Evolutionary conservation across 2,329 filamentous ascomycete genomes (phyloP), one percentile per base, ranked within the genome.

Genomic region (Aspergillus ochraceus): DNA sequence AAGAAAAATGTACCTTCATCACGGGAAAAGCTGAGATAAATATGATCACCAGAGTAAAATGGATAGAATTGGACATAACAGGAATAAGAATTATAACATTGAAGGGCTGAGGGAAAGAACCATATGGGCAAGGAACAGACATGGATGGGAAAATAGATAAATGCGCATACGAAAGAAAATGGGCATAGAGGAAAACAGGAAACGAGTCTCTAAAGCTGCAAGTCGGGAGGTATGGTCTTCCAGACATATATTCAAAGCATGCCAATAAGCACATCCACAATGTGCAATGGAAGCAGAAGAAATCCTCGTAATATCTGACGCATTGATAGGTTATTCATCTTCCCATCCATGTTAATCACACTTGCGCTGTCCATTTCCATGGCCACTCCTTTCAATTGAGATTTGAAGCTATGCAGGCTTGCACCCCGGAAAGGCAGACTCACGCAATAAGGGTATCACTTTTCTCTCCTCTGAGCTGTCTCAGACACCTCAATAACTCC

Each of bases 381-480:
- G 65, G 61, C 63, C 68, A 66, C 66, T 22, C 45, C 45, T 47
- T 63, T 64, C 58, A 61, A 63, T 70, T 66, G 69, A 69, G 70
- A 70, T 65, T 70, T 70, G 69, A 74, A 74, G 69, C 71, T 72
- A 70, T 71, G 71, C 71, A 73, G 68, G 70, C 68, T 71, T 70
- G 68, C 69, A 71, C 69, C 69, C 71, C 68, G 64, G 64, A 70
- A 29, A 73, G 71, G 72, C 71, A 75, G 71, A 76, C 72, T 71
- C 71, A 68, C 70, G 71, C 71, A 72, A 68, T 70, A 73, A 75
- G 75, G 75, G 75, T 77, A 77, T 77, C 75, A 77, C 71, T 76
- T 76, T 76, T 75, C 72, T 70, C 70, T 75, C 69, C 70, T 69
- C 69, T 71, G 71, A 73, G 70, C 64, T 75, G 71, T 74, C 70